Conservation (phyloP, 1,284 basidiomycete genomes). For the Cerioporus squamosus region DNA sequence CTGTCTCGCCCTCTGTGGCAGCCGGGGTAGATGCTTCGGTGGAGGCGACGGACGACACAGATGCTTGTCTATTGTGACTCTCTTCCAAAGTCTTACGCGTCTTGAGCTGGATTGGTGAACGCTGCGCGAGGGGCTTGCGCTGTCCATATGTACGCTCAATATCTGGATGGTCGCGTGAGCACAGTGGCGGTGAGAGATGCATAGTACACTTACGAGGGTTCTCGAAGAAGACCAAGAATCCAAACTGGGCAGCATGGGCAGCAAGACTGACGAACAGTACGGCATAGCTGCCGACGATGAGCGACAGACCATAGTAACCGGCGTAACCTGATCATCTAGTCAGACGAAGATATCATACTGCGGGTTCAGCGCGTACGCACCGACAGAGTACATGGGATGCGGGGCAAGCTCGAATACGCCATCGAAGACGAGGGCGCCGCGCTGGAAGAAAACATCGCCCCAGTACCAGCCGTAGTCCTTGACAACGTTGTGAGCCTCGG, state of each 20-base stretch:
- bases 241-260: conserved; percentile 94
- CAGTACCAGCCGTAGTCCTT: conserved; percentile 97
- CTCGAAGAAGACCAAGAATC: conserved; percentile 96
- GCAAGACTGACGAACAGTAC: conserved; percentile 93
- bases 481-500: conserved; percentile 95
- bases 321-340: conserved; percentile 71
- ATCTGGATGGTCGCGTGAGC: conserved; percentile 51
- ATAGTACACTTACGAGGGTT: conserved; percentile 79
- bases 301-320: conserved; percentile 95
- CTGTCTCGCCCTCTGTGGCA: conserved; percentile 74
- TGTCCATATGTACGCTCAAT: conserved; percentile 93
- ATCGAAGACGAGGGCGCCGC: conserved; percentile 91
- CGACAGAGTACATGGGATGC: conserved; percentile 95
- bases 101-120: conserved; percentile 60
- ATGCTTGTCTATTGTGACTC: conserved; percentile 24
- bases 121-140: conserved; percentile 83
- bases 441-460: conserved; percentile 98
- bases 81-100: conserved; percentile 18
- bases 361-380: conserved; percentile 49
- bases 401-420: conserved; percentile 95
- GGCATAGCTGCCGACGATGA: conserved; percentile 87
- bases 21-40: conserved; percentile 57
- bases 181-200: not conserved
- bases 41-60: conserved; percentile 29
- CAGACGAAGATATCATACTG: not conserved